A percentile compares a stretch with the other conserved stretches of the same genome.
phyloP scores from a whole-genome alignment of 108 stramenopile species.

The Nitzschia inconspicua region DNA sequence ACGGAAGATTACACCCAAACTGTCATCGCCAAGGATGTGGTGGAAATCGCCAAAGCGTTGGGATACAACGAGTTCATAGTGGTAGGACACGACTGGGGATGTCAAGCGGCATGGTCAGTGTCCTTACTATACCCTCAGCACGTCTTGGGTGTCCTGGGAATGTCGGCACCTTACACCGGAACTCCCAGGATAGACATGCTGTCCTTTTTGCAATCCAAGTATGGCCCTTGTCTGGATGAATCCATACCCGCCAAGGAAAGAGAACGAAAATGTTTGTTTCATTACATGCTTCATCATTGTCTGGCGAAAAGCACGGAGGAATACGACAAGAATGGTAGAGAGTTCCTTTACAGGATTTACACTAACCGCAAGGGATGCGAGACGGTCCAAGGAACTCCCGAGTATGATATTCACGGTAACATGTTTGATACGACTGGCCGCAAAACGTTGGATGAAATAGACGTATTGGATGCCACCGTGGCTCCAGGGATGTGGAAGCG shows the following conservation, averaged over 20 bases:
- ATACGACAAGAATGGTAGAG: slow-evolving; percentile 10
- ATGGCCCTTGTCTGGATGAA: slow-evolving; percentile 14
- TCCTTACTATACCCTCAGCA: slow-evolving; percentile 20
- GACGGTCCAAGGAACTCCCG: slow-evolving; percentile 10
- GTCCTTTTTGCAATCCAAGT: neutral
- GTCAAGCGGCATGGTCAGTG: slow-evolving; percentile 14
- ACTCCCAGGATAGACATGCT: neutral
- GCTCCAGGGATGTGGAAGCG: slow-evolving; percentile 17
- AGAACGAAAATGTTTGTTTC: slow-evolving; percentile 6
- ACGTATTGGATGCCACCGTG: slow-evolving; percentile 5
- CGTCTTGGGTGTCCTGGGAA: slow-evolving; percentile 13
- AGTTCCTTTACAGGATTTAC: slow-evolving; percentile 17
- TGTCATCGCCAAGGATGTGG: slow-evolving; percentile 16
- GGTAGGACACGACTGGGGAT: slow-evolving; percentile 35
- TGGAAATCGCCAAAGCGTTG: slow-evolving; percentile 6
- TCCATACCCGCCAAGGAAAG: neutral
- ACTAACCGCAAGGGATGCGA: slow-evolving; percentile 1
- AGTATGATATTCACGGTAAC: neutral
- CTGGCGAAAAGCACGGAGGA: slow-evolving; percentile 7
- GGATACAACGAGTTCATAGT: slow-evolving; percentile 18
- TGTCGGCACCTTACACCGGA: slow-evolving; percentile 22
- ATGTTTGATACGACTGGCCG: slow-evolving; percentile 19
- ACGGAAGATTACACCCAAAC: slow-evolving; percentile 14
- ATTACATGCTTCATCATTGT: slow-evolving; percentile 27
- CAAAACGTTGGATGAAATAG: neutral